Conservation (phyloP, 176 grass and related monocot genomes). For the Aegilops bicornis region DNA sequence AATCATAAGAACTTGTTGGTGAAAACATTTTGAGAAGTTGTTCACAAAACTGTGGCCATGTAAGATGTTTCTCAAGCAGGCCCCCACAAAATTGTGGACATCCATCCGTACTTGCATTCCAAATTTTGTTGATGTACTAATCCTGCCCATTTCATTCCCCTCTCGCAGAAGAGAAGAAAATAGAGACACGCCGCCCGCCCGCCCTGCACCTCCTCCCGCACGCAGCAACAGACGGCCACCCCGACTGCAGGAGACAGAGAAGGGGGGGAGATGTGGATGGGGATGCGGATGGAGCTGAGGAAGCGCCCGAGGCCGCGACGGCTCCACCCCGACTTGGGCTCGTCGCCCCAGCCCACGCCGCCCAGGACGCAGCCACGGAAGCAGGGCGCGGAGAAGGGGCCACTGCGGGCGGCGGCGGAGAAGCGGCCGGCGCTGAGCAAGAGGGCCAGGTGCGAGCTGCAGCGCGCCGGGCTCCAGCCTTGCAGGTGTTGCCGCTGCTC, state of each 20-base stretch:
- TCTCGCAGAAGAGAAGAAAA: neutral
- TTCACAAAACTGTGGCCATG: too few relatives aligned
- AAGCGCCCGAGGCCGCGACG: slow-evolving; percentile 33
- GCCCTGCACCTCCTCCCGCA: too few relatives aligned
- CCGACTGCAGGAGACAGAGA: neutral
- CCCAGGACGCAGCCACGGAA: neutral
- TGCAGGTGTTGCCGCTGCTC: slow-evolving; percentile 18
- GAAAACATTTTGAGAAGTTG: too few relatives aligned
- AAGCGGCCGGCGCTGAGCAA: slow-evolving; percentile 6
- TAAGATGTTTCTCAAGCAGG: too few relatives aligned
- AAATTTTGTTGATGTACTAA: neutral
- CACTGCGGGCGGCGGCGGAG: neutral
- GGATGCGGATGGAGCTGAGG: slow-evolving; percentile 37
- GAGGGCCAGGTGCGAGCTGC: neutral
- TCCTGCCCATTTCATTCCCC: neutral
- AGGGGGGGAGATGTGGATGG: neutral
- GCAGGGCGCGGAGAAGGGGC: neutral
- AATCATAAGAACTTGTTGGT: too few relatives aligned
- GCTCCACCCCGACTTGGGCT: slow-evolving; percentile 43
- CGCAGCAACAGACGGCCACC: too few relatives aligned
- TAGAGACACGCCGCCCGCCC: too few relatives aligned
- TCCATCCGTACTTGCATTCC: too few relatives aligned
- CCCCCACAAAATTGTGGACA: too few relatives aligned
- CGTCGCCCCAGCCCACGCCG: slow-evolving; percentile 9
- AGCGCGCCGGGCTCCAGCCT: slow-evolving; percentile 20